phyloP scores from a whole-genome alignment of 129 eudicot genomes.

The Solidago caesia region DNA sequence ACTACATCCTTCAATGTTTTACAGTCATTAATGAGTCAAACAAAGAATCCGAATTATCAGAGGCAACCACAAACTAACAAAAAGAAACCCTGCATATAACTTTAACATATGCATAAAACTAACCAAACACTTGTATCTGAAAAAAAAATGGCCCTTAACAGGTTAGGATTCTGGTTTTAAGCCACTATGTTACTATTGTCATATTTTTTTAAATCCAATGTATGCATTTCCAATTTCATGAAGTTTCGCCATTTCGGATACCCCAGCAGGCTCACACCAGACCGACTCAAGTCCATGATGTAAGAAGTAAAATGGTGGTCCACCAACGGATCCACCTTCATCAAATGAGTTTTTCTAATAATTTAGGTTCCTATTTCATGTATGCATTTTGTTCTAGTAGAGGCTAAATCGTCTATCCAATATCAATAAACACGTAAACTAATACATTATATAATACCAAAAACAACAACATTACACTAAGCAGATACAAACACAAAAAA shows the following conservation, averaged over 20 bases:
- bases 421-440: neutral
- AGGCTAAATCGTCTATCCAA: constrained; percentile 12
- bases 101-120: neutral
- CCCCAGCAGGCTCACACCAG: too few relatives aligned
- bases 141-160: neutral
- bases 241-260: too few relatives aligned
- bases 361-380: neutral
- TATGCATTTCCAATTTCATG: too few relatives aligned
- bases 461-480: neutral
- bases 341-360: too few relatives aligned
- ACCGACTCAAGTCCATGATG: too few relatives aligned
- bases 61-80: neutral
- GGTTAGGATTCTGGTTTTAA: too few relatives aligned
- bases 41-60: neutral
- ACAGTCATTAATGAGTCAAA: neutral
- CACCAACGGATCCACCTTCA: too few relatives aligned
- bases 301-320: too few relatives aligned
- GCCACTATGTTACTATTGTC: too few relatives aligned
- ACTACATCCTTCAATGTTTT: neutral
- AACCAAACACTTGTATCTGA: neutral
- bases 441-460: neutral
- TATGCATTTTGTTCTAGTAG: constrained; percentile 9
- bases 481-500: neutral
- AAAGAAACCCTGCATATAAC: neutral
- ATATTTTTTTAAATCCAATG: too few relatives aligned